Conservation (phyloP, 495 filamentous ascomycete genomes). For the Aspergillus egyptiacus region DNA sequence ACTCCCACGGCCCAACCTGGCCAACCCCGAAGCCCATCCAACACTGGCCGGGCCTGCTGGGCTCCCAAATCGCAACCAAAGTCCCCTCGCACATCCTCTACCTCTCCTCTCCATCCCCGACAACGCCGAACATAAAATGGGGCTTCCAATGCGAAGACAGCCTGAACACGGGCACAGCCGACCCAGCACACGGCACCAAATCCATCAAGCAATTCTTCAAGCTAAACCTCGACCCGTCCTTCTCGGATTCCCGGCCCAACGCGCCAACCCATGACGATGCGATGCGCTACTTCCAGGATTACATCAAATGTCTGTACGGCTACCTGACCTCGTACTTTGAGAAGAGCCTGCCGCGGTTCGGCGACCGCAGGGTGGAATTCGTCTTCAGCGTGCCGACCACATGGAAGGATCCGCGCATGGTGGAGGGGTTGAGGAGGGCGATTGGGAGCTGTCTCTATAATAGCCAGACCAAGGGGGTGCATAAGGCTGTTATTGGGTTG, state of each 20-base stretch:
- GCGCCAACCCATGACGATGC: conserved; percentile 40
- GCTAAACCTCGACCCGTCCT: conserved; percentile 48
- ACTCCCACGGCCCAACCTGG: conserved; percentile 39
- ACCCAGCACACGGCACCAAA: conserved; percentile 17
- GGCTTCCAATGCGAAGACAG: conserved; percentile 52
- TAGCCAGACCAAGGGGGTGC: conserved; percentile 42
- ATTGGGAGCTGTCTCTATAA: conserved; percentile 19
- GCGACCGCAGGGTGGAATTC: conserved; percentile 49
- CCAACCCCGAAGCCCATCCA: conserved; percentile 49
- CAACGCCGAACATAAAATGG: conserved; percentile 38
- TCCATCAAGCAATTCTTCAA: conserved; percentile 53
- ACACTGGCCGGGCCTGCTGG: conserved; percentile 53
- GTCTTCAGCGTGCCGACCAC: conserved; percentile 63
- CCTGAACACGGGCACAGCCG: conserved; percentile 21
- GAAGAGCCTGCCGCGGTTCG: conserved; percentile 27
- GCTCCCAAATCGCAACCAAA: conserved; percentile 50
- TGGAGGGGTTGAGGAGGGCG: conserved; percentile 33
- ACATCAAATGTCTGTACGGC: conserved; percentile 48
- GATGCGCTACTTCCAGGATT: conserved; percentile 49
- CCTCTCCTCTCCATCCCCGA: neutral
- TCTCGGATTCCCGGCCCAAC: conserved; percentile 24
- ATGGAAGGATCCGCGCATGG: conserved; percentile 52
- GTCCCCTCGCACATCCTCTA: conserved; percentile 41
- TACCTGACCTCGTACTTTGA: conserved; percentile 47
- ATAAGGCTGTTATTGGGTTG: conserved; percentile 50